These are phyloP conservation scores for Pseudozyma pruni DNA, from an alignment of 1,284 basidiomycete genomes.

Conservation along the genomic window DNA sequence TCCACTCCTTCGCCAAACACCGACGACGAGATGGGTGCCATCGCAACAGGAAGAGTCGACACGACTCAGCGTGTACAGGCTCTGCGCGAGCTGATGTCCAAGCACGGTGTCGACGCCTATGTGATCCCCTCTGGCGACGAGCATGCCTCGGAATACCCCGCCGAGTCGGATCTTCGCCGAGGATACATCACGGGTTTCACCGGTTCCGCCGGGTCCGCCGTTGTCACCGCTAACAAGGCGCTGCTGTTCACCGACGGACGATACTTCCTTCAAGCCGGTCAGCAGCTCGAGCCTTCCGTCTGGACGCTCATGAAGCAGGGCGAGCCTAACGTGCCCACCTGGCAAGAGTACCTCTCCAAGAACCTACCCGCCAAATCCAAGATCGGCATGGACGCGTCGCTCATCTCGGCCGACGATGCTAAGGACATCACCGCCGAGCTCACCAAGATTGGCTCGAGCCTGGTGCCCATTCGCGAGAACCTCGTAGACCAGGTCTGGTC, in stretches of 20 bases:
- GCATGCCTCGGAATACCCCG: conserved; percentile 87
- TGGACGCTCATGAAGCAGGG: conserved; percentile 93
- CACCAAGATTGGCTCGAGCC: conserved; percentile 34
- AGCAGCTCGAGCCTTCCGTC: conserved; percentile 83
- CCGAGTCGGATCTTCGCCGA: conserved; percentile 77
- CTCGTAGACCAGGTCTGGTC: conserved; percentile 86
- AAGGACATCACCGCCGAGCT: conserved; percentile 49
- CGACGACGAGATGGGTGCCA: conserved; percentile 58
- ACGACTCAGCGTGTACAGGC: conserved; percentile 55
- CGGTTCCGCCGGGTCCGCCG: conserved; percentile 85
- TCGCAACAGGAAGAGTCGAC: conserved; percentile 59
- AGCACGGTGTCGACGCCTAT: conserved; percentile 59
- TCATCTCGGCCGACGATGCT: conserved; percentile 66
- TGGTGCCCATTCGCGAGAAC: conserved; percentile 74
- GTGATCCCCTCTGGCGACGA: conserved; percentile 68
- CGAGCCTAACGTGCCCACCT: conserved; percentile 81
- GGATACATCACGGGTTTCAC: conserved; percentile 91
- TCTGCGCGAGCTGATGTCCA: conserved; percentile 55
- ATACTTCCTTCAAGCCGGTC: conserved; percentile 90
- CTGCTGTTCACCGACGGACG: conserved; percentile 90
- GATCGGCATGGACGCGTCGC: conserved; percentile 62
- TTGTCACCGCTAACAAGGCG: conserved; percentile 74
- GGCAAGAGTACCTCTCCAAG: conserved; percentile 71
- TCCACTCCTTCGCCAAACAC: not conserved
- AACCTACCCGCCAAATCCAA: conserved; percentile 43